phyloP scores from a whole-genome alignment of 2,329 filamentous ascomycete species.

The Aspergillus pseudotamarii region DNA sequence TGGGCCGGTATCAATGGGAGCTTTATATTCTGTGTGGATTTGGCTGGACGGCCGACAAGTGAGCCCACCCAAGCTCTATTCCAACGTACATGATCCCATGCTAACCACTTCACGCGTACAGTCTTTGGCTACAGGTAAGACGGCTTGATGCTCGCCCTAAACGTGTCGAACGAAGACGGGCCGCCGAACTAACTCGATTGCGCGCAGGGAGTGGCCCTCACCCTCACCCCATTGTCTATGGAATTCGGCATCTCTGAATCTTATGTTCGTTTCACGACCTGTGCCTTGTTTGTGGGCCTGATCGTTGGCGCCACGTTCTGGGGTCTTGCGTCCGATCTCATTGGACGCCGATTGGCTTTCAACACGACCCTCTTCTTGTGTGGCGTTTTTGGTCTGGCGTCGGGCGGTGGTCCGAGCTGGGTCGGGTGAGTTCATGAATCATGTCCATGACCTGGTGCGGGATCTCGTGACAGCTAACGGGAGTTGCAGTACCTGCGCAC shows the following conservation, averaged over 20 bases:
- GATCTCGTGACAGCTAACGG: neutral
- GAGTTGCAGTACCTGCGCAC: constrained; percentile 52
- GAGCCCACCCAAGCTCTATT: constrained; percentile 31
- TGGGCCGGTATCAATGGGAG: constrained; percentile 85
- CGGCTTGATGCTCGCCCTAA: neutral
- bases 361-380: constrained; percentile 76
- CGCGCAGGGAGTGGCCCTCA: constrained; percentile 71
- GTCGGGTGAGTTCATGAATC: constrained; percentile 40
- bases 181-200: constrained; percentile 14
- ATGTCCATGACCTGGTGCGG: constrained; percentile 20
- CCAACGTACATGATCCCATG: neutral
- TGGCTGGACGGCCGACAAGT: constrained; percentile 87
- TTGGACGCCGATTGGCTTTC: constrained; percentile 78
- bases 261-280: constrained; percentile 75
- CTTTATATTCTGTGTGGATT: constrained; percentile 80
- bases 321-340: constrained; percentile 75
- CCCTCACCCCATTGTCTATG: constrained; percentile 70
- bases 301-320: constrained; percentile 77
- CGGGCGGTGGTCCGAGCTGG: constrained; percentile 71
- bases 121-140: constrained; percentile 70
- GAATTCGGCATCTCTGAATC: constrained; percentile 74
- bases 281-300: constrained; percentile 72
- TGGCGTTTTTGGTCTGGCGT: constrained; percentile 70
- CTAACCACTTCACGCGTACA: constrained; percentile 36
- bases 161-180: neutral